Evolutionary conservation across 2,329 filamentous ascomycete species (phyloP).

Genomic region (Fusarium ambrosium): DNA sequence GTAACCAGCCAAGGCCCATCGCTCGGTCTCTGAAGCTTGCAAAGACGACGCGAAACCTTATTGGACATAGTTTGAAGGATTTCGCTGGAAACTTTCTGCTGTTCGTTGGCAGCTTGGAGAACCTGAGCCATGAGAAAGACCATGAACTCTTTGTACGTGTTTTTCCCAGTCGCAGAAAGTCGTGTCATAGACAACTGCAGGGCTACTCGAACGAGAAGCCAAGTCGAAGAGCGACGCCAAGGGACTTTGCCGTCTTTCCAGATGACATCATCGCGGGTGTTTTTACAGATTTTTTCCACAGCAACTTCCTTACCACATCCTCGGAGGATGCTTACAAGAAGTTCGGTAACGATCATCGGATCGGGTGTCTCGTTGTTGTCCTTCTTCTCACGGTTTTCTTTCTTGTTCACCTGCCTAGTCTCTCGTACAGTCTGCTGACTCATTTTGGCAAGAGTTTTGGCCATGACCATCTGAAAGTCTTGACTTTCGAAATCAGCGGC

Average conservation of each 20-base stretch:
- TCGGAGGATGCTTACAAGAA: conserved; percentile 57
- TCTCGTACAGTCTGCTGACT: conserved; percentile 43
- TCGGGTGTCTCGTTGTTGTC: conserved; percentile 64
- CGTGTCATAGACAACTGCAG: conserved; percentile 55
- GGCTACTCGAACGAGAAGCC: conserved; percentile 67
- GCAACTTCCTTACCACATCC: conserved; percentile 49
- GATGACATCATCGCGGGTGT: conserved; percentile 67
- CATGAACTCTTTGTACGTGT: conserved; percentile 35
- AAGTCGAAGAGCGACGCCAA: conserved; percentile 67
- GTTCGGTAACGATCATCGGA: conserved; percentile 66
- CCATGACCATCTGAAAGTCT: conserved; percentile 39
- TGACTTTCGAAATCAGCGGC: not conserved
- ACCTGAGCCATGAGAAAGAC: conserved; percentile 10
- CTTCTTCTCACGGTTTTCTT: conserved; percentile 51
- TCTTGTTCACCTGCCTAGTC: conserved; percentile 47
- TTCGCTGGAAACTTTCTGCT: too few relatives aligned
- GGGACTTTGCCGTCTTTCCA: conserved; percentile 49
- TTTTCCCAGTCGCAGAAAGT: not conserved
- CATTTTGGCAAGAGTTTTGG: conserved; percentile 49
- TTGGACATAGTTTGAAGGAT: too few relatives aligned
- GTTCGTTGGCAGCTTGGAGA: conserved; percentile 3
- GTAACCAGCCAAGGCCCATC: too few relatives aligned
- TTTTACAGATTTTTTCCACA: conserved; percentile 58
- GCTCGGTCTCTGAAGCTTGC: too few relatives aligned
- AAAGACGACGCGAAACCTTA: too few relatives aligned